Conservation (phyloP, 2,329 filamentous ascomycete species). For the Septoria petroselini region DNA sequence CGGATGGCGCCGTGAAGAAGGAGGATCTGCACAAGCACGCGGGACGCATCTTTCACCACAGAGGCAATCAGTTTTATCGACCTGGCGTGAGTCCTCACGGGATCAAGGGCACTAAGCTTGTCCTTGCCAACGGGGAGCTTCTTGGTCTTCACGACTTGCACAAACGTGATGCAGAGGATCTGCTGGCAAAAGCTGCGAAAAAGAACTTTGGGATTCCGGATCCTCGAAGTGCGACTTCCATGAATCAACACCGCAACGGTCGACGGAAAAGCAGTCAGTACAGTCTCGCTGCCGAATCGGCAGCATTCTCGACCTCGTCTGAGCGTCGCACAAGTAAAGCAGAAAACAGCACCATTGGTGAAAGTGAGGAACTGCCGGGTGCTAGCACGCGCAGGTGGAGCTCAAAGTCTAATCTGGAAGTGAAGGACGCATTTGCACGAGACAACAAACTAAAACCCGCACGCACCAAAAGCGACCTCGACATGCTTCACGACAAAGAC, state of each 20-base stretch:
- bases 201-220: slow-evolving; percentile 4
- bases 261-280: slow-evolving; percentile 19
- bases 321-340: slow-evolving; percentile 25
- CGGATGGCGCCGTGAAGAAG: slow-evolving; percentile 21
- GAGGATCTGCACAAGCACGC: slow-evolving; percentile 27
- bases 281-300: slow-evolving; percentile 9
- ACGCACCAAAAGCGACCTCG: slow-evolving; percentile 17
- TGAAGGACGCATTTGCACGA: slow-evolving; percentile 2
- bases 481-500: slow-evolving; percentile 24
- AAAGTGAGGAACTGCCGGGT: slow-evolving; percentile 23
- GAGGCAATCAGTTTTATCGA: slow-evolving; percentile 35
- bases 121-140: slow-evolving; percentile 17
- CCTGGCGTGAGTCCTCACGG: slow-evolving; percentile 29
- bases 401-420: slow-evolving; percentile 16
- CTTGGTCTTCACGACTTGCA: slow-evolving; percentile 8
- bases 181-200: slow-evolving; percentile 5
- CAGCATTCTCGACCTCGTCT: slow-evolving; percentile 20
- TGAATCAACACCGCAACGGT: neutral
- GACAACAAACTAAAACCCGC: slow-evolving; percentile 14
- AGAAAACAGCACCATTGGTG: slow-evolving; percentile 19
- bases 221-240: slow-evolving; percentile 2
- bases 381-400: slow-evolving; percentile 18
- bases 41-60: slow-evolving; percentile 32
- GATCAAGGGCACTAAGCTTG: slow-evolving; percentile 24
- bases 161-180: slow-evolving; percentile 7